Conservation (phyloP, 2,329 filamentous ascomycete genomes). For the Neofusicoccum sp. region DNA sequence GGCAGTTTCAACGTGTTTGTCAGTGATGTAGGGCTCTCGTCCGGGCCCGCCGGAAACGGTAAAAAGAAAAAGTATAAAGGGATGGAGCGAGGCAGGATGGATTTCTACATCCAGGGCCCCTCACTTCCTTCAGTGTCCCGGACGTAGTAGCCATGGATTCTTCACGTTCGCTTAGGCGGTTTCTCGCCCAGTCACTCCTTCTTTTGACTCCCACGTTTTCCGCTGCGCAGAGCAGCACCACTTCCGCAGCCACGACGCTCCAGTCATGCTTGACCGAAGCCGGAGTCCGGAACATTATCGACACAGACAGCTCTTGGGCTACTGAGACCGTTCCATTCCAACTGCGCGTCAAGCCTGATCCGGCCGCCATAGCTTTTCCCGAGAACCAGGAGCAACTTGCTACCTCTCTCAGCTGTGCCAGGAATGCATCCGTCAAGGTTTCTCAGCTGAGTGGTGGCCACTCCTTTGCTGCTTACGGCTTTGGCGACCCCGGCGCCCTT, state of each 20-base stretch:
- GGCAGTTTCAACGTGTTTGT: neutral
- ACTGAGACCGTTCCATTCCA: constrained; percentile 20
- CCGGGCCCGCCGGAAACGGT: constrained; percentile 1
- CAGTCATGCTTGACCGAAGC: constrained; percentile 19
- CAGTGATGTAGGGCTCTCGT: neutral
- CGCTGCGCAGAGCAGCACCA: neutral
- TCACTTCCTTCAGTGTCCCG: neutral
- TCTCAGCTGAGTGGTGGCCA: constrained; percentile 22
- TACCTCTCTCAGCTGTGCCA: constrained; percentile 20
- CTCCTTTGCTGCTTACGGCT: constrained; percentile 23
- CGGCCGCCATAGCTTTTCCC: constrained; percentile 21
- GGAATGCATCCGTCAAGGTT: constrained; percentile 21
- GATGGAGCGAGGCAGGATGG: neutral
- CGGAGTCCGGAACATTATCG: constrained; percentile 10
- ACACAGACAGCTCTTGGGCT: constrained; percentile 19
- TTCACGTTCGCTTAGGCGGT: neutral
- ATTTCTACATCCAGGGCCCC: neutral
- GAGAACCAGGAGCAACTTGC: constrained; percentile 19
- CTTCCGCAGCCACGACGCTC: constrained; percentile 13
- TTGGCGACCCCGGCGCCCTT: constrained; percentile 21
- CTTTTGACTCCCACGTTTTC: neutral
- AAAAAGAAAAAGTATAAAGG: neutral
- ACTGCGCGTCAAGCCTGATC: constrained; percentile 22
- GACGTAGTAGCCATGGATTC: neutral
- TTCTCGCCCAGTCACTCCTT: constrained; percentile 1